Percentiles rank a stretch among this genome's conserved stretches.
These are phyloP conservation scores for Penicillium atrosanguineum DNA, from an alignment of 495 filamentous ascomycete genomes.

Conservation along the genomic window DNA sequence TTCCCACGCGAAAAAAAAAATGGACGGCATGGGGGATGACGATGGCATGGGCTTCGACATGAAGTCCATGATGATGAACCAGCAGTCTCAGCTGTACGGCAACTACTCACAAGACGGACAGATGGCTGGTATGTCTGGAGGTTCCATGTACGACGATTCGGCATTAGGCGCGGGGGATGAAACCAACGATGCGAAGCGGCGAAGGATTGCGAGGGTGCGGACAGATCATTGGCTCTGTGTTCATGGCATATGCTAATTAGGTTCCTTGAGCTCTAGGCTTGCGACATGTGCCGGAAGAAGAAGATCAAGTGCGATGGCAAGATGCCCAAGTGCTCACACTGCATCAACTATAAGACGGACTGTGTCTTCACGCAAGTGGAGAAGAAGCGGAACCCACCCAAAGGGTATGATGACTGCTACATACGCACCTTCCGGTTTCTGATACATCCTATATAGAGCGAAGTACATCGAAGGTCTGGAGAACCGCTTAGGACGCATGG, in stretches of 20 bases:
- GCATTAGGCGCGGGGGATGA: slow-evolving; percentile 56
- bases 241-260: not conserved
- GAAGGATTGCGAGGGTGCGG: slow-evolving; percentile 84
- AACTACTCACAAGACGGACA: slow-evolving; percentile 60
- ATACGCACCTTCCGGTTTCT: not conserved
- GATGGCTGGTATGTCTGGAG: slow-evolving; percentile 53
- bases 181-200: slow-evolving; percentile 74
- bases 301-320: slow-evolving; percentile 99
- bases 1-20: slow-evolving; percentile 21
- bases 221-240: not conserved
- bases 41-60: slow-evolving; percentile 45
- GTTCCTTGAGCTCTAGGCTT: slow-evolving; percentile 58
- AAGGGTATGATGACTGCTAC: slow-evolving; percentile 62
- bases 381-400: slow-evolving; percentile 97
- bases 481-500: slow-evolving; percentile 92
- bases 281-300: slow-evolving; percentile 99
- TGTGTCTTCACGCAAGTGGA: slow-evolving; percentile 97
- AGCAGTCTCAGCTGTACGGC: slow-evolving; percentile 71
- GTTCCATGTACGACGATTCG: slow-evolving; percentile 61
- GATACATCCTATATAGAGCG: slow-evolving; percentile 52
- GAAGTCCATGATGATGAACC: slow-evolving; percentile 48
- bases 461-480: slow-evolving; percentile 99
- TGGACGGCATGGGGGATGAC: slow-evolving; percentile 44
- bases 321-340: slow-evolving; percentile 92
- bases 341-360: slow-evolving; percentile 96